phyloP scores from a whole-genome alignment of 192 early-diverging fungal species.

The Coemansia sp. region DNA sequence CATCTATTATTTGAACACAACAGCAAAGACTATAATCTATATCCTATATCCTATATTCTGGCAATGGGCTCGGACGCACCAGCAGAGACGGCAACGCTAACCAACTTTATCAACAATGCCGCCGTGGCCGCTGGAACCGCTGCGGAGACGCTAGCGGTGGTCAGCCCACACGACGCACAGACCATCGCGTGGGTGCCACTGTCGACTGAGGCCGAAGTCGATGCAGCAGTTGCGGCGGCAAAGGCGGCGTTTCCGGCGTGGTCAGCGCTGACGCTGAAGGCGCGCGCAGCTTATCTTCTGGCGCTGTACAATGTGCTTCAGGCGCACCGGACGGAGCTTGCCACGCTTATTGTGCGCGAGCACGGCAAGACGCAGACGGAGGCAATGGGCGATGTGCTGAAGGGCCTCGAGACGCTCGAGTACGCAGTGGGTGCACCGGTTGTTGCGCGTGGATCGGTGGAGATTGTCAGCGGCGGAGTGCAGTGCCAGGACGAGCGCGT shows the following conservation, averaged over 20 bases:
- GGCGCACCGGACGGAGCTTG: conserved; percentile 66
- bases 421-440: conserved; percentile 72
- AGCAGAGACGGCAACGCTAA: conserved; percentile 11
- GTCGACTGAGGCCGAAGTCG: conserved; percentile 60
- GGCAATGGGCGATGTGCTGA: conserved; percentile 70
- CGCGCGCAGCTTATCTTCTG: conserved; percentile 65
- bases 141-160: conserved; percentile 58
- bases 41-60: neutral
- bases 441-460: conserved; percentile 60
- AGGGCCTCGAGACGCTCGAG: conserved; percentile 81
- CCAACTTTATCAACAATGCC: conserved; percentile 44
- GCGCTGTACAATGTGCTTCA: conserved; percentile 60
- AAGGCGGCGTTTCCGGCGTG: conserved; percentile 59
- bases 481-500: conserved; percentile 64
- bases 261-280: conserved; percentile 68
- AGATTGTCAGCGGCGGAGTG: conserved; percentile 68
- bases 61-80: neutral
- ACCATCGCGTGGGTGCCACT: conserved; percentile 68
- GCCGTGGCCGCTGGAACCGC: conserved; percentile 8
- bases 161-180: conserved; percentile 63
- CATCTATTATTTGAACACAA: too few species aligned
- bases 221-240: conserved; percentile 61
- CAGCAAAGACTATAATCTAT: neutral
- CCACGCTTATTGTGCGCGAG: conserved; percentile 70
- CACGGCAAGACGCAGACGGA: conserved; percentile 80